These are phyloP conservation scores for Coemansia sp. DNA, from an alignment of 192 early-diverging fungal species.

Conservation along the genomic window DNA sequence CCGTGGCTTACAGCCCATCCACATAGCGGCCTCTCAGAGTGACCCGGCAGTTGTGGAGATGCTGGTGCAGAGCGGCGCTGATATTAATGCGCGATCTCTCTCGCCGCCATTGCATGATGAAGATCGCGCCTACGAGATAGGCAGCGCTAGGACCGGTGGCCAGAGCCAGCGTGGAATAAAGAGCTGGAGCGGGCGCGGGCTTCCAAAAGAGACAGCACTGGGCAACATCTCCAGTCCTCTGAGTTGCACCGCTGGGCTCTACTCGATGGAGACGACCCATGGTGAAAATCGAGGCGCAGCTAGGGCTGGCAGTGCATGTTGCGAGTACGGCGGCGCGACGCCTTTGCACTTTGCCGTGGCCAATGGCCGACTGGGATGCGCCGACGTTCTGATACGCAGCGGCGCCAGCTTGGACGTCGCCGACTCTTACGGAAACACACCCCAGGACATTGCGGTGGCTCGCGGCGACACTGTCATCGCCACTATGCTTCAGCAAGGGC, in stretches of 20 bases:
- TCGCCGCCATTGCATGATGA: not conserved
- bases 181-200: conserved; percentile 16
- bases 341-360: conserved; percentile 83
- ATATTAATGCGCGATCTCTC: conserved; percentile 57
- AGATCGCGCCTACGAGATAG: not conserved
- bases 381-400: conserved; percentile 59
- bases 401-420: conserved; percentile 60
- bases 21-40: conserved; percentile 65
- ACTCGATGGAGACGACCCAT: conserved; percentile 28
- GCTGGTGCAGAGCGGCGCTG: conserved; percentile 67
- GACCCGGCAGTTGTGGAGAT: conserved; percentile 63
- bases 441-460: conserved; percentile 29
- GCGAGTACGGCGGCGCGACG: conserved; percentile 59
- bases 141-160: not conserved
- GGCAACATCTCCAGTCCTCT: conserved; percentile 35
- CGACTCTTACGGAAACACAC: conserved; percentile 55
- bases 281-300: not conserved
- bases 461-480: conserved; percentile 11
- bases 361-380: conserved; percentile 61
- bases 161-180: conserved; percentile 17
- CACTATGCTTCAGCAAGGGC: not conserved
- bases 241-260: conserved; percentile 21
- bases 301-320: conserved; percentile 1
- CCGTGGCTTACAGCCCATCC: conserved; percentile 69
- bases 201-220: not conserved